These are phyloP conservation scores for Xylaria telfairii DNA, from an alignment of 495 filamentous ascomycete species.

Conservation along the genomic window DNA sequence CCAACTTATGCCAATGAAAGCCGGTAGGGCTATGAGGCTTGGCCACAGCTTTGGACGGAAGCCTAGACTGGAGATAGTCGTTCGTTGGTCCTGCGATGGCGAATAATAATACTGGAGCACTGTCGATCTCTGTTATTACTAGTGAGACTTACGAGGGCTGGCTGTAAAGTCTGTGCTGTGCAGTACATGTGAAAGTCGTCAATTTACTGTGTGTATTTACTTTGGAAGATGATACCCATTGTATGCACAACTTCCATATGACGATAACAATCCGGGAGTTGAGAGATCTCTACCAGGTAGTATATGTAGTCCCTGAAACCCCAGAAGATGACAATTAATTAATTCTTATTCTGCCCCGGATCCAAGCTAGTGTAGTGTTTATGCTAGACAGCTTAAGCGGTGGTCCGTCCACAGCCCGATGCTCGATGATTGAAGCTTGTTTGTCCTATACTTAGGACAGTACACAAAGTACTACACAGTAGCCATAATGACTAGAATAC, in stretches of 20 bases:
- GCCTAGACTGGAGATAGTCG: constrained; percentile 1
- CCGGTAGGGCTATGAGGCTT: constrained; percentile 7
- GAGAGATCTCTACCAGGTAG: neutral
- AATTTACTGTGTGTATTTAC: too few relatives aligned
- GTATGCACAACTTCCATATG: neutral
- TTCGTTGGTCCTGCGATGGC: constrained; percentile 6
- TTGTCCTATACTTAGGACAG: neutral
- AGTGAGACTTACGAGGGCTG: constrained; percentile 7
- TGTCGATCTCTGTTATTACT: constrained; percentile 20
- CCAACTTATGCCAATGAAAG: neutral
- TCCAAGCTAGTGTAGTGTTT: neutral
- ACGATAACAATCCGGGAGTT: neutral
- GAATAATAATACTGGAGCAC: constrained; percentile 6
- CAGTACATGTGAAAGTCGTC: neutral
- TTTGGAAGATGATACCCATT: neutral
- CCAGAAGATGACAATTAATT: constrained; percentile 21
- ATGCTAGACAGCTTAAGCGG: neutral
- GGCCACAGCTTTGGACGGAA: neutral
- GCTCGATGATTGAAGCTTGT: neutral
- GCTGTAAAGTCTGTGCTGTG: neutral
- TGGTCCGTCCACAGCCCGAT: neutral
- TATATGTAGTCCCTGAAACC: neutral
- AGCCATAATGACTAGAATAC: too few relatives aligned
- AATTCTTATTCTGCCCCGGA: neutral
- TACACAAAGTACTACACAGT: neutral